Evolutionary conservation across 1,139 yeast genomes (phyloP), one percentile per base, ranked within the genome.

Genomic region (Blastobotrys elegans): DNA sequence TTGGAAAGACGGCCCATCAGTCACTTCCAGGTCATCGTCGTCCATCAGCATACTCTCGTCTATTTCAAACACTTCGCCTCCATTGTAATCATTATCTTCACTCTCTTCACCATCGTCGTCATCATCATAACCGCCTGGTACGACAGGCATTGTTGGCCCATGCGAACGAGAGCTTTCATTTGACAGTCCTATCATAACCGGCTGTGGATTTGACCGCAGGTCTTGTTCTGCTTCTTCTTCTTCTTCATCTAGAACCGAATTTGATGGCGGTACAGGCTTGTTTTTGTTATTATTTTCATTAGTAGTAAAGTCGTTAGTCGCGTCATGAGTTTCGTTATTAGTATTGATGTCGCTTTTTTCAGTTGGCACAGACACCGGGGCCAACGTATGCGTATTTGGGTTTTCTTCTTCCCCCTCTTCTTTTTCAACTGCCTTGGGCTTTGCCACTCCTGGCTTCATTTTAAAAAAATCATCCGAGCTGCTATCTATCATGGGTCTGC

Each of bases 11-110:
- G 27, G 10, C 8, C 27, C 27, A 10, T 5, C 5, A 14, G 11
- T 32, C 3, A 33, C 14, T 11, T 33, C 37, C 17, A 33, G 14
- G 13, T 41, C 36, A 14, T 47, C 50, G 22, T 33, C 39, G 36
- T 32, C 43, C 5, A 39, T 44, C 40, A 43, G 11, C 11, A 21
- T 27, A 8, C 37, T 27, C 13, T 44, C 47, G 21, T 44, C 48
- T 11, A 40, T 2, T 8, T 16, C 32, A 3, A 37, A 4, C 4
- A 17, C 30, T 13, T 37, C 40, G 22, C 7, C 20, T n/a, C 20
- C 40, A 24, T 24, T 39, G 17, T 26, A 4, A 8, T 16, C 39
- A 11, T 32, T 26, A 16, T 21, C 44, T 5, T 22, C 27, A 13
- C 27, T 14, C 13, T 29, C 5, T 6, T 13, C 16, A 4, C 14